Evolutionary conservation across 345 rosid genomes (phyloP).

Genomic region (Ailanthus altissimus): DNA sequence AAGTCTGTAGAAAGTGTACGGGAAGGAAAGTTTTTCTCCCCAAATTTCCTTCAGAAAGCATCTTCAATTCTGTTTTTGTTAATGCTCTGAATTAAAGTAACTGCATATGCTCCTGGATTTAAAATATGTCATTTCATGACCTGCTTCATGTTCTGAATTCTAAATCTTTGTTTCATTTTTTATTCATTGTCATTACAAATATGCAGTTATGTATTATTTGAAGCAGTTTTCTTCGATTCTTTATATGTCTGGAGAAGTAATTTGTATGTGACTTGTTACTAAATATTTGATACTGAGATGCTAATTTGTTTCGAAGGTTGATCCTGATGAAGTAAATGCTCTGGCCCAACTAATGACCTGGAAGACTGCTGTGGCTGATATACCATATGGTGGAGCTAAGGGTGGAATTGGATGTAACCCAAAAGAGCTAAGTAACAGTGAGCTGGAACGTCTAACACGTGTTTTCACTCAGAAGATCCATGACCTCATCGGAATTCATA

Average conservation of each 20-base stretch:
- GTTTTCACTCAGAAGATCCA: conserved; percentile 99
- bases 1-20: not conserved
- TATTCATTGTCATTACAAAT: not conserved
- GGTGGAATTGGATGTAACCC: conserved; percentile 93
- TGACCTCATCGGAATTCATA: conserved; percentile 84
- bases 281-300: conserved; percentile 9
- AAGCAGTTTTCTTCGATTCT: not conserved
- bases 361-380: conserved; percentile 96
- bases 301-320: conserved; percentile 54
- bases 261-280: not conserved
- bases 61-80: not conserved
- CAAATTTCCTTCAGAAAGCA: not conserved
- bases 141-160: conserved; percentile 9
- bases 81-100: not conserved
- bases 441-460: conserved; percentile 87
- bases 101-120: not conserved
- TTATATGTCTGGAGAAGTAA: not conserved
- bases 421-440: conserved; percentile 63
- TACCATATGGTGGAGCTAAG: conserved; percentile 97
- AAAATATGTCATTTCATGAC: not conserved
- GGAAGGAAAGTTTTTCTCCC: not conserved
- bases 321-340: conserved; percentile 96
- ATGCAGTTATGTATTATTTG: not conserved
- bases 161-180: not conserved
- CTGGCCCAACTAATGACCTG: conserved; percentile 97